phyloP scores from a whole-genome alignment of 1,284 basidiomycete genomes.

The Fomes fomentarius region DNA sequence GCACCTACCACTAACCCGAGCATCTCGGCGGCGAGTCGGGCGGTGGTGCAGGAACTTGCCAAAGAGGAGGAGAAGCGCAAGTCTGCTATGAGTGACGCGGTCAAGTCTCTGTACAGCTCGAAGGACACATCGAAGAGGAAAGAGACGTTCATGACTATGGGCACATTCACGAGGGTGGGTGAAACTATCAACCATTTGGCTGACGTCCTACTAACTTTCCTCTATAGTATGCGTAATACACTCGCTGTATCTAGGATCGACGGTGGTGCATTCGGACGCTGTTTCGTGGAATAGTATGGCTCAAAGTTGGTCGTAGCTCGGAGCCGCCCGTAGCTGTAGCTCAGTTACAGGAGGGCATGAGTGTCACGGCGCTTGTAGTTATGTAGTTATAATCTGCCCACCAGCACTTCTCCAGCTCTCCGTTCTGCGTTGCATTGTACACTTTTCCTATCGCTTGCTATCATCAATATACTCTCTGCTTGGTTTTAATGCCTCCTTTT shows the following conservation, averaged over 20 bases:
- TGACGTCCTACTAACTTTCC: neutral
- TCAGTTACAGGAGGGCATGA: too few relatives aligned
- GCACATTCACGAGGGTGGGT: conserved; percentile 80
- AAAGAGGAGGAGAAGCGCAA: conserved; percentile 77
- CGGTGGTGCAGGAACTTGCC: conserved; percentile 64
- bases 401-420: too few relatives aligned
- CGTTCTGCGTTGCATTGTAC: too few relatives aligned
- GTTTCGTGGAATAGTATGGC: neutral
- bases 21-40: conserved; percentile 60
- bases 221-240: conserved; percentile 7
- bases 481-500: too few relatives aligned
- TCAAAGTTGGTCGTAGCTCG: too few relatives aligned
- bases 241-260: neutral
- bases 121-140: conserved; percentile 57
- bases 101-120: conserved; percentile 68
- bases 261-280: neutral
- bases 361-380: too few relatives aligned
- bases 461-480: too few relatives aligned
- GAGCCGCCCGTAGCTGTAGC: too few relatives aligned
- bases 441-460: too few relatives aligned
- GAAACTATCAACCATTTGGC: too few relatives aligned
- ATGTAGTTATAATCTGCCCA: too few relatives aligned
- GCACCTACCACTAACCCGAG: conserved; percentile 50
- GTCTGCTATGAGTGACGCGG: conserved; percentile 73
- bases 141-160: conserved; percentile 84